Conservation (phyloP, 768 basidiomycete species). For the Leccinum pellstonianum region DNA sequence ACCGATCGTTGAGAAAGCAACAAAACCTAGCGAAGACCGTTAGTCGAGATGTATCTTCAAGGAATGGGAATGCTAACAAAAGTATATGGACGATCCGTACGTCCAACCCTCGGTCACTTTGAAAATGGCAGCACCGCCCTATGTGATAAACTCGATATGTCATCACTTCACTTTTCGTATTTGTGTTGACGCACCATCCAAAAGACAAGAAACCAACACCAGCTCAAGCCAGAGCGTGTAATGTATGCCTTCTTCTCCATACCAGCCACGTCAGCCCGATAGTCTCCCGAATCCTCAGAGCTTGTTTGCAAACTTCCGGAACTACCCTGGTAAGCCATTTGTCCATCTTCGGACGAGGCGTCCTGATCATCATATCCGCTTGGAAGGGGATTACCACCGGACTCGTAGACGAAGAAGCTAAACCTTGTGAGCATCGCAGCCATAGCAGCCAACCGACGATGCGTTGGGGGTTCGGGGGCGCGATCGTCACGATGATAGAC, state of each 20-base stretch:
- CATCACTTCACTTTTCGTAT: not conserved
- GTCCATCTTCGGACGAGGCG: not conserved
- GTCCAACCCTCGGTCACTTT: slow-evolving; percentile 66
- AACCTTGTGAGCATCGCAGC: slow-evolving; percentile 52
- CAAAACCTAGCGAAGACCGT: slow-evolving; percentile 48
- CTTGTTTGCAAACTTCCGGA: slow-evolving; percentile 9
- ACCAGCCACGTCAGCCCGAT: slow-evolving; percentile 16
- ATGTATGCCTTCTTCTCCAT: slow-evolving; percentile 57
- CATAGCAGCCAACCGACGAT: slow-evolving; percentile 60
- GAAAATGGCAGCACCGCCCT: slow-evolving; percentile 73
- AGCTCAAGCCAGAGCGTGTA: slow-evolving; percentile 55
- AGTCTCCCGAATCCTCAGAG: slow-evolving; percentile 16
- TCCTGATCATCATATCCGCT: not conserved
- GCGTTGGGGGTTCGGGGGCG: slow-evolving; percentile 41
- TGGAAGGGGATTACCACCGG: slow-evolving; percentile 11
- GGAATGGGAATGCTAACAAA: slow-evolving; percentile 48
- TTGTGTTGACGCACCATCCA: slow-evolving; percentile 56
- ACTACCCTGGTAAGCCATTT: not conserved
- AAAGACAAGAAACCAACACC: slow-evolving; percentile 66
- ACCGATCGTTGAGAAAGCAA: slow-evolving; percentile 73
- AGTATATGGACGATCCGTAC: slow-evolving; percentile 65
- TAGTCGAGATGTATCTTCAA: not conserved
- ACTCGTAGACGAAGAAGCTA: slow-evolving; percentile 41
- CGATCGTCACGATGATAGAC: slow-evolving; percentile 17
- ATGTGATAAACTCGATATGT: not conserved